Evolutionary conservation across 2,329 filamentous ascomycete species (phyloP).

Genomic region (Fusarium cyanostomum): DNA sequence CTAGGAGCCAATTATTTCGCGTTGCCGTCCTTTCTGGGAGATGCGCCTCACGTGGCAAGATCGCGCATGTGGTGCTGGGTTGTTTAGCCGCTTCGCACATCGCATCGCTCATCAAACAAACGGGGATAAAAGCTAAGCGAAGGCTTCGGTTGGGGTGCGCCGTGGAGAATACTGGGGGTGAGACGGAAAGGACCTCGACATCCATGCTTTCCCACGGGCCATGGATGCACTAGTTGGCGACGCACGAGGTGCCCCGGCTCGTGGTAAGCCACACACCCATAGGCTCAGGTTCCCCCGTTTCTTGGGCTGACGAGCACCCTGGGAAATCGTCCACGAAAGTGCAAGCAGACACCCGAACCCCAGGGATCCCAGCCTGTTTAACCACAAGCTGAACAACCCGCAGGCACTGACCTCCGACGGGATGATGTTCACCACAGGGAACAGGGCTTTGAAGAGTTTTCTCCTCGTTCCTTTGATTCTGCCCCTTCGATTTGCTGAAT

Average conservation of each 20-base stretch:
- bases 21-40: slow-evolving; percentile 25
- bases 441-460: slow-evolving; percentile 21
- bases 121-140: slow-evolving; percentile 14
- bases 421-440: slow-evolving; percentile 11
- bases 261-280: slow-evolving; percentile 38
- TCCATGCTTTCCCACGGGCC: slow-evolving; percentile 30
- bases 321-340: slow-evolving; percentile 10
- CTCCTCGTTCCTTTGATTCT: neutral
- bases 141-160: slow-evolving; percentile 1
- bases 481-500: slow-evolving; percentile 4
- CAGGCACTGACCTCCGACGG: slow-evolving; percentile 23
- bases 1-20: slow-evolving; percentile 32
- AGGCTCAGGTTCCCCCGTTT: slow-evolving; percentile 3
- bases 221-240: slow-evolving; percentile 37
- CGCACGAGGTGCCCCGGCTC: slow-evolving; percentile 47
- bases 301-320: slow-evolving; percentile 28
- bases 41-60: slow-evolving; percentile 48
- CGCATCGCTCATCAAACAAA: slow-evolving; percentile 31
- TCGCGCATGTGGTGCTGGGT: slow-evolving; percentile 46
- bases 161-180: slow-evolving; percentile 17
- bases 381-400: slow-evolving; percentile 3
- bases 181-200: slow-evolving; percentile 30
- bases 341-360: slow-evolving; percentile 7
- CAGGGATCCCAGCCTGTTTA: slow-evolving; percentile 21
- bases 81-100: slow-evolving; percentile 34